Evolutionary conservation across 768 basidiomycete genomes (phyloP).

Genomic region (Collybiopsis confluens): DNA sequence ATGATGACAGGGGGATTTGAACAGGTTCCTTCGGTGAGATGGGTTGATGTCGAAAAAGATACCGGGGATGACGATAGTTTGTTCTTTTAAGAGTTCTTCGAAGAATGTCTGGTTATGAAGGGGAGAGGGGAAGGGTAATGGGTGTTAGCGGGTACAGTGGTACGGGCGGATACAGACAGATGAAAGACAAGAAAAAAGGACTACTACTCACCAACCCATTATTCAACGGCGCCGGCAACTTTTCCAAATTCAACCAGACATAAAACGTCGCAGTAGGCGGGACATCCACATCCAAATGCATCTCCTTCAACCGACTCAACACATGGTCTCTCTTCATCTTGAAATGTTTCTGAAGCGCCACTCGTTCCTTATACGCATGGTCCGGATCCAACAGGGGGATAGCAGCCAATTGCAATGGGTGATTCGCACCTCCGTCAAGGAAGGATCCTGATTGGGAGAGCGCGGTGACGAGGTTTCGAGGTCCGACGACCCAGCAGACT

Average conservation of each 20-base stretch:
- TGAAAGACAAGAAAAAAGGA: conserved; percentile 1
- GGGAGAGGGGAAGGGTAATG: background rate
- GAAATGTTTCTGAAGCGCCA: conserved; percentile 87
- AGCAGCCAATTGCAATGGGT: conserved; percentile 93
- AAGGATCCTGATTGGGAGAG: conserved; percentile 88
- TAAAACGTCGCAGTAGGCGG: conserved; percentile 87
- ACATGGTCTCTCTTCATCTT: conserved; percentile 89
- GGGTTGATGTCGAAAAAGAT: conserved; percentile 88
- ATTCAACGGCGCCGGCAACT: conserved; percentile 76
- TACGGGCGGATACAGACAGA: background rate
- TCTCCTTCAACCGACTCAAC: conserved; percentile 69
- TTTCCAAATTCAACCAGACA: conserved; percentile 86
- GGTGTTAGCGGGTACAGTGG: too few relatives aligned
- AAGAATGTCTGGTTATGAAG: conserved; percentile 73
- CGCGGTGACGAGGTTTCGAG: conserved; percentile 82
- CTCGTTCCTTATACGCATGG: conserved; percentile 68
- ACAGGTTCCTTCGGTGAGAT: conserved; percentile 79
- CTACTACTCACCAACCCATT: conserved; percentile 72
- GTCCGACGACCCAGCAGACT: conserved; percentile 90
- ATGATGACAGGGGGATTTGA: conserved; percentile 87
- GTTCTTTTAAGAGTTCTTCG: conserved; percentile 86
- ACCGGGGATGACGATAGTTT: conserved; percentile 88
- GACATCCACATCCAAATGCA: conserved; percentile 73
- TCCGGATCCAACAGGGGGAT: conserved; percentile 75
- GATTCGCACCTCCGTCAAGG: conserved; percentile 92